A percentile compares a stretch with the other conserved stretches of the same genome.
These are phyloP conservation scores for Alternaria angustiovoidea DNA, from an alignment of 2,329 filamentous ascomycete species.

Conservation along the genomic window DNA sequence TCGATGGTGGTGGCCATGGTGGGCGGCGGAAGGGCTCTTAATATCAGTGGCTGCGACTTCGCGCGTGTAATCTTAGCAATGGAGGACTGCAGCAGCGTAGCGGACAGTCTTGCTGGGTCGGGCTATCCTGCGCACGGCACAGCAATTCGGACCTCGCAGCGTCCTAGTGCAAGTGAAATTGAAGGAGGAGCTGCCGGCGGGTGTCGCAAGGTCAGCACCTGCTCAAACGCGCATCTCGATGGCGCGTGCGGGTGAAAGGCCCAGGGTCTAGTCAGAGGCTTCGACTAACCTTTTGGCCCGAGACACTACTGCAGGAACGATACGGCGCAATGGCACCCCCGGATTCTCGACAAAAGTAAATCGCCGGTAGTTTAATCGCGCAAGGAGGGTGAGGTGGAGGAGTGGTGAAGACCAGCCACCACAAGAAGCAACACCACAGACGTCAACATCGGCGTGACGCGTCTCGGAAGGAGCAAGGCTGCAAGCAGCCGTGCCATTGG, in stretches of 20 bases:
- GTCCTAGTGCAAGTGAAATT: constrained; percentile 17
- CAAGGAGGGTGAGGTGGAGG: not conserved
- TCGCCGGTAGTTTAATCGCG: constrained; percentile 1
- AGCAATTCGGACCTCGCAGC: constrained; percentile 6
- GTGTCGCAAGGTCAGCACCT: constrained; percentile 20
- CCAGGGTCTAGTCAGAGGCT: constrained; percentile 23
- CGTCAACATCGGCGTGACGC: constrained; percentile 4
- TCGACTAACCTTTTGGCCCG: constrained; percentile 14
- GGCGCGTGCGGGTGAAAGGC: constrained; percentile 25
- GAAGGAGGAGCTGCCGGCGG: constrained; percentile 19
- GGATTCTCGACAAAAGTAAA: constrained; percentile 9
- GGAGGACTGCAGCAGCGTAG: constrained; percentile 30
- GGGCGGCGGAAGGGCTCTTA: constrained; percentile 35
- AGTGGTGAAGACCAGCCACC: not conserved
- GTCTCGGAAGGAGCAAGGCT: not conserved
- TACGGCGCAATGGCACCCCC: constrained; percentile 14
- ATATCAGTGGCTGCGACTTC: constrained; percentile 25
- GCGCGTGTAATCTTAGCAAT: constrained; percentile 38
- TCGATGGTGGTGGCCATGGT: constrained; percentile 40
- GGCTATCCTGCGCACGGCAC: constrained; percentile 16
- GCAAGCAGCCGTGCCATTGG: constrained; percentile 2
- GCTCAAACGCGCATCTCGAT: constrained; percentile 18
- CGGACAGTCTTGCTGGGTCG: constrained; percentile 17
- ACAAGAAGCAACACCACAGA: not conserved
- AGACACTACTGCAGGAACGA: constrained; percentile 30